A percentile compares a stretch with the other conserved stretches of the same genome.
Evolutionary conservation across 805 yeast genomes (phyloP).

Genomic region (Metschnikowia hibisci): DNA sequence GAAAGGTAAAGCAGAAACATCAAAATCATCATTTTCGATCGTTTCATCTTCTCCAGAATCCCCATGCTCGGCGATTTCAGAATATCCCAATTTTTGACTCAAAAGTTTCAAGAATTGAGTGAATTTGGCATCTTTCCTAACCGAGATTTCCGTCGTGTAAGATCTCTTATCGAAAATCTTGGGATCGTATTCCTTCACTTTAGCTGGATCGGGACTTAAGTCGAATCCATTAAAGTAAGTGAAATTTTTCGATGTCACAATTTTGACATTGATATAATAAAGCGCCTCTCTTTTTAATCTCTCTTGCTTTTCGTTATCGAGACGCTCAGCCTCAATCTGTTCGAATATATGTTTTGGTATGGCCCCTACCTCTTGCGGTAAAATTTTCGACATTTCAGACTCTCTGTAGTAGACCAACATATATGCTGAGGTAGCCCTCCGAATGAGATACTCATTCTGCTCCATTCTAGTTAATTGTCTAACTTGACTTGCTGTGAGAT

Average conservation of each 20-base stretch:
- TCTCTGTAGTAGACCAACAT: conserved; percentile 92
- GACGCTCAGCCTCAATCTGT: conserved; percentile 60
- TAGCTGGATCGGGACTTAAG: conserved; percentile 59
- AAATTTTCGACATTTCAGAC: conserved; percentile 49
- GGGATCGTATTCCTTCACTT: conserved; percentile 43
- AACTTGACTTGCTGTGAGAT: conserved; percentile 45
- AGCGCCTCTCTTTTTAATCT: conserved; percentile 64
- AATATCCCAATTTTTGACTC: conserved; percentile 39
- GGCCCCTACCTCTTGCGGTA: conserved; percentile 46
- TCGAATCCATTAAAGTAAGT: conserved; percentile 69
- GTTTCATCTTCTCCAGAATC: conserved; percentile 11
- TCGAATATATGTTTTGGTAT: conserved; percentile 65
- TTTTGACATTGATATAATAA: conserved; percentile 44
- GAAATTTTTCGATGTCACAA: conserved; percentile 54
- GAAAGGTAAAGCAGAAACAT: conserved; percentile 28
- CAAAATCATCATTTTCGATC: conserved; percentile 5
- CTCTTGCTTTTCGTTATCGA: conserved; percentile 50
- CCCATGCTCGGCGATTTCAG: conserved; percentile 17
- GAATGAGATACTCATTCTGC: conserved; percentile 56
- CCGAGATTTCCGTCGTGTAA: conserved; percentile 47
- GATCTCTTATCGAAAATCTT: conserved; percentile 46
- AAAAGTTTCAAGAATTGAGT: conserved; percentile 48
- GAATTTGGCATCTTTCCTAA: conserved; percentile 55
- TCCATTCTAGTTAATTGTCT: conserved; percentile 53
- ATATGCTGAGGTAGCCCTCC: conserved; percentile 91